Evolutionary conservation across 805 yeast species (phyloP).

Genomic region (Cyberlindnera saturnus): DNA sequence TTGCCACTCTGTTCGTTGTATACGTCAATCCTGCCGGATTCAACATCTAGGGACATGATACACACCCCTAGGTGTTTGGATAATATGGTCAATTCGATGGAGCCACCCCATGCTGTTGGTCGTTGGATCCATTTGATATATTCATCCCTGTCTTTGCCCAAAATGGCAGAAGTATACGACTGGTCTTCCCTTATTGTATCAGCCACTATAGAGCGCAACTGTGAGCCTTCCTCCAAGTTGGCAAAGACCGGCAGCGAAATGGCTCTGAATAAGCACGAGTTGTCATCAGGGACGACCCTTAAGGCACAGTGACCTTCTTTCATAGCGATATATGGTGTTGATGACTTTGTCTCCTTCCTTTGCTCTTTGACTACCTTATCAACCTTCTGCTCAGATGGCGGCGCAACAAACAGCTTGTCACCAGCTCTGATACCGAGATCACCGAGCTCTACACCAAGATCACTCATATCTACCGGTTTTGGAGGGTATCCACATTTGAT

Average conservation of each 20-base stretch:
- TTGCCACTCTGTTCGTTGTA: slow-evolving; percentile 34
- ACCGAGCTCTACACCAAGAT: slow-evolving; percentile 21
- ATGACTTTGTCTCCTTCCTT: background rate
- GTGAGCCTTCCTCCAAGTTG: slow-evolving; percentile 37
- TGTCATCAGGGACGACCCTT: slow-evolving; percentile 67
- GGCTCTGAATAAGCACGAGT: slow-evolving; percentile 70
- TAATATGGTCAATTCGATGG: slow-evolving; percentile 64
- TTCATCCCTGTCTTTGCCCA: slow-evolving; percentile 43
- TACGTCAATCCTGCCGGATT: slow-evolving; percentile 48
- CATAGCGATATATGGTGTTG: slow-evolving; percentile 7
- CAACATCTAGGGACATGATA: slow-evolving; percentile 60
- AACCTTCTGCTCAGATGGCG: slow-evolving; percentile 2
- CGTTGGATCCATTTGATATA: slow-evolving; percentile 58
- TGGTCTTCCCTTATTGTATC: slow-evolving; percentile 34
- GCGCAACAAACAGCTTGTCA: slow-evolving; percentile 46
- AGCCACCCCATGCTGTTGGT: slow-evolving; percentile 76
- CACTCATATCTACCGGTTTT: slow-evolving; percentile 30
- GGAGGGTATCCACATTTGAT: slow-evolving; percentile 63
- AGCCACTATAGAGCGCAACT: slow-evolving; percentile 49
- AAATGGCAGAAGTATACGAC: slow-evolving; percentile 44
- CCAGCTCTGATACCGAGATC: slow-evolving; percentile 50
- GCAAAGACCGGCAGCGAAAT: slow-evolving; percentile 46
- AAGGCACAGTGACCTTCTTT: slow-evolving; percentile 36
- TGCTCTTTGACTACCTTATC: background rate
- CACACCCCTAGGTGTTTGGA: slow-evolving; percentile 44